These are phyloP conservation scores for Plantago ovata DNA, from an alignment of 257 asterid genomes.

Conservation along the genomic window DNA sequence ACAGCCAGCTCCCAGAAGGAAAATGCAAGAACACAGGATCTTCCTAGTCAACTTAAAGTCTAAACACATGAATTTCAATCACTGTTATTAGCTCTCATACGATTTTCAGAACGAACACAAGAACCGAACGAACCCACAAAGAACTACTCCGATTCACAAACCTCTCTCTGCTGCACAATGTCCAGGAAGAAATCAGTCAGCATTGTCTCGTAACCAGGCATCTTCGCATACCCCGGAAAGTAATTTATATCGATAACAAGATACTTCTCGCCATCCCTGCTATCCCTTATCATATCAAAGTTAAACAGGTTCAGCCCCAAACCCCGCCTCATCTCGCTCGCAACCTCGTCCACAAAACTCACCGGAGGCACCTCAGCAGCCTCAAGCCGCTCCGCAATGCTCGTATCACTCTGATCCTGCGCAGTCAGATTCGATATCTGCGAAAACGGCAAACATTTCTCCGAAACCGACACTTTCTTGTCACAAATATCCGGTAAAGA, in stretches of 20 bases:
- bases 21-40: background rate
- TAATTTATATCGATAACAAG: slow-evolving; percentile 78
- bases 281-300: slow-evolving; percentile 76
- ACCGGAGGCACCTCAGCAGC: slow-evolving; percentile 52
- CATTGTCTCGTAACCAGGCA: slow-evolving; percentile 58
- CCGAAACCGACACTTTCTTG: slow-evolving; percentile 25
- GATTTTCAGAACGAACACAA: slow-evolving; percentile 4
- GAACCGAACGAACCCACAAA: slow-evolving; percentile 1
- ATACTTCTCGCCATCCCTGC: slow-evolving; percentile 36
- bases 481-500: slow-evolving; percentile 60
- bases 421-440: slow-evolving; percentile 62
- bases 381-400: slow-evolving; percentile 35
- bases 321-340: slow-evolving; percentile 49
- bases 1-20: slow-evolving; percentile 8
- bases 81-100: background rate
- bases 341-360: slow-evolving; percentile 51
- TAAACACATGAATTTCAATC: no score
- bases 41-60: background rate
- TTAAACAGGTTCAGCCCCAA: slow-evolving; percentile 67
- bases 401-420: slow-evolving; percentile 34
- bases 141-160: background rate
- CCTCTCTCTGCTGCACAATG: slow-evolving; percentile 31
- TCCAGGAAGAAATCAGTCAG: slow-evolving; percentile 73
- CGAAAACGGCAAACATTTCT: slow-evolving; percentile 46
- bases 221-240: slow-evolving; percentile 83